These are phyloP conservation scores for Daldinia concentrica DNA, from an alignment of 495 filamentous ascomycete genomes.

Conservation along the genomic window DNA sequence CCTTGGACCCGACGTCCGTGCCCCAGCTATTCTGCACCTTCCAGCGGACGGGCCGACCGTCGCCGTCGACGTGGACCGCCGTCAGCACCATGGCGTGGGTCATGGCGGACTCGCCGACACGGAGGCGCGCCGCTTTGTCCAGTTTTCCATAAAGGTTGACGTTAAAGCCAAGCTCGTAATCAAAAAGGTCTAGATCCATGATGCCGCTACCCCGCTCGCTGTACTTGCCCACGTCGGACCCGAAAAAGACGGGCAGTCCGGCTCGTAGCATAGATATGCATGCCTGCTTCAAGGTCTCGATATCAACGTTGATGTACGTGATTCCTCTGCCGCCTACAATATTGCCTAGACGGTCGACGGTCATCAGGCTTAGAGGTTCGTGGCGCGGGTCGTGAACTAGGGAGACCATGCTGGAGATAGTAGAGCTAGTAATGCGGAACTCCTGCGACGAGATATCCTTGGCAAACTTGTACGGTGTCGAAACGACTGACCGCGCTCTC, in stretches of 20 bases:
- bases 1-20: slow-evolving; percentile 68
- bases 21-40: slow-evolving; percentile 90
- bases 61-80: slow-evolving; percentile 74
- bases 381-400: slow-evolving; percentile 87
- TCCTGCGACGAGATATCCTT: slow-evolving; percentile 59
- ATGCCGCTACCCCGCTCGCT: slow-evolving; percentile 70
- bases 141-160: slow-evolving; percentile 66
- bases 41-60: slow-evolving; percentile 75
- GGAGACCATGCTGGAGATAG: slow-evolving; percentile 71
- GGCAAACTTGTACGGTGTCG: slow-evolving; percentile 74
- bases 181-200: slow-evolving; percentile 76
- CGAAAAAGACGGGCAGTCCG: slow-evolving; percentile 86
- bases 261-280: slow-evolving; percentile 78
- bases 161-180: slow-evolving; percentile 83
- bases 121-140: slow-evolving; percentile 75
- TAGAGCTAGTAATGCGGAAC: slow-evolving; percentile 61
- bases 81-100: slow-evolving; percentile 93
- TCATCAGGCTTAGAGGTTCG: slow-evolving; percentile 72
- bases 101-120: slow-evolving; percentile 78
- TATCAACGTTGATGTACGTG: slow-evolving; percentile 84
- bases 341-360: slow-evolving; percentile 81
- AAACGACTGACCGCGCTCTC: slow-evolving; percentile 64
- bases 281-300: slow-evolving; percentile 73
- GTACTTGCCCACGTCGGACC: slow-evolving; percentile 86
- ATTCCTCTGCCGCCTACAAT: slow-evolving; percentile 74